Evolutionary conservation across 1,284 basidiomycete species (phyloP), one percentile per base, ranked within the genome.

Genomic region (Meripilus lineatus): DNA sequence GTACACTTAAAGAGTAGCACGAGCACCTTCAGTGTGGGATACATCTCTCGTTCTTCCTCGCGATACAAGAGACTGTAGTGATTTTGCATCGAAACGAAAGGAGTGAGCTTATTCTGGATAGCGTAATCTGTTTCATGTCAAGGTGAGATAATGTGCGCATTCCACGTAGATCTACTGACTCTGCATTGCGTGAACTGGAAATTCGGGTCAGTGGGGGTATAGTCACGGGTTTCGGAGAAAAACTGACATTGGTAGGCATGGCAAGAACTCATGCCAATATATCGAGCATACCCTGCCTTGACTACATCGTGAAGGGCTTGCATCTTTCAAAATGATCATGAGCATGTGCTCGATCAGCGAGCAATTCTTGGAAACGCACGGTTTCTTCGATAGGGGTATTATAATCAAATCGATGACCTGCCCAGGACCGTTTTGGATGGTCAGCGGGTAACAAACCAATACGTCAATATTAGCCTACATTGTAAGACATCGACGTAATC

Each of bases 71-170:
- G 54, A 32, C 58, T 73, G 55, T 79, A 71, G 43, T 76, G 77
- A 57, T 83, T 82, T 58, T 88, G 84, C 83, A 86, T 84, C 10
- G 75, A 78, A 55, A 82, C 77, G 63, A 84, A 83, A 0, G 75
- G 77, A 0, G 80, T 83, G 23, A 82, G 65, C 15, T 73, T 70
- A 59, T 83, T 72, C 25, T 60, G 59, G 45, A 55, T 55, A 8
- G 53, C 53, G 30, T 55, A 53, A 40, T 53, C 50, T 54, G 36
- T n/a, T n/a, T n/a, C n/a, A n/a, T n/a, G n/a, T 18, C 15, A 22
- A 34, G 7, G 20, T 23, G 5, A 18, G 7, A 13, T 38, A n/a
- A 45, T 32, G 14, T 28, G 10, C n/a, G 23, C 11, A 21, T 30
- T 38, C 13, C 28, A 22, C 6, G 15, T 11, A 24, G 13, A 35